These are phyloP conservation scores for Aspergillus baeticus DNA, from an alignment of 495 filamentous ascomycete species.

Conservation along the genomic window DNA sequence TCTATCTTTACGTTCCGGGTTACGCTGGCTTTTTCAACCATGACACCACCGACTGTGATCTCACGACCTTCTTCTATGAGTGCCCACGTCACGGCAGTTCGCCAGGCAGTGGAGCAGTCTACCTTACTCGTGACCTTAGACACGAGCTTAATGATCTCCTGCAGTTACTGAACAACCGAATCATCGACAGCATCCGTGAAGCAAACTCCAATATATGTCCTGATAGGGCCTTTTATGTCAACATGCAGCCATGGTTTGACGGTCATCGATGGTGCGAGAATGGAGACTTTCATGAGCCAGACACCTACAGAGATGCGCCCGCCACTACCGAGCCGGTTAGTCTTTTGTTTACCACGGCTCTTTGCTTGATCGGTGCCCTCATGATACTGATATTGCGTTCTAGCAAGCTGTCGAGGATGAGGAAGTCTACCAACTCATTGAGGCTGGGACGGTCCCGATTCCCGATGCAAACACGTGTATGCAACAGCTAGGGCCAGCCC, in stretches of 20 bases:
- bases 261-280: conserved; percentile 1
- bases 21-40: conserved; percentile 6
- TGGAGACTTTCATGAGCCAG: neutral
- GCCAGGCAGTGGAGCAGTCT: neutral
- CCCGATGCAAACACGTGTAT: conserved; percentile 1
- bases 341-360: no score
- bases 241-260: neutral
- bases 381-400: no score
- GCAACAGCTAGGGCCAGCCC: neutral
- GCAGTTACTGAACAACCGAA: neutral
- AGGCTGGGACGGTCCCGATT: neutral
- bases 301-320: no score
- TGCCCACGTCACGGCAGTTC: no score
- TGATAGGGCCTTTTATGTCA: neutral
- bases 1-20: conserved; percentile 1
- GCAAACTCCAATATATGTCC: neutral
- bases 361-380: no score
- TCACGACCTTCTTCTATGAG: neutral
- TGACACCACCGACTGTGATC: conserved; percentile 3
- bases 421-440: neutral
- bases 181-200: neutral
- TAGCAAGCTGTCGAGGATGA: no score
- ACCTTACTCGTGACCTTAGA: conserved; percentile 3
- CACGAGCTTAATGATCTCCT: conserved; percentile 2
- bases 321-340: no score